Conservation (phyloP, 805 yeast genomes). For the Pichia nanzhaoensis region DNA sequence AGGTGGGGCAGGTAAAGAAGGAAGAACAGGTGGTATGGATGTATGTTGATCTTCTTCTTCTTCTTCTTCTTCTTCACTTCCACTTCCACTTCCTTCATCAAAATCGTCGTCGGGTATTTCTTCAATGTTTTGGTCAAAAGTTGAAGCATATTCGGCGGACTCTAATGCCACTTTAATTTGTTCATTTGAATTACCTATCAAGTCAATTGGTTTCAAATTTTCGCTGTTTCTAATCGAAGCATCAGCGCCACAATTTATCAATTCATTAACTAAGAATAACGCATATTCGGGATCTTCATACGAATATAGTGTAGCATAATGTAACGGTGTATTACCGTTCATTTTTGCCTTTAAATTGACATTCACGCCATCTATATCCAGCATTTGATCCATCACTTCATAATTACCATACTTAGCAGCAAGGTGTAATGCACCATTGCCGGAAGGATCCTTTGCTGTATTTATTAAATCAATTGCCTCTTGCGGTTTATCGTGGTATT, state of each 20-base stretch:
- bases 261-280: conserved; percentile 63
- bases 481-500: conserved; percentile 28
- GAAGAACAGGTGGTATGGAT: background rate
- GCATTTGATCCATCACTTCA: conserved; percentile 73
- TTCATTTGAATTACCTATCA: conserved; percentile 45
- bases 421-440: conserved; percentile 75
- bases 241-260: conserved; percentile 89
- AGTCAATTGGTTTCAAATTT: conserved; percentile 70
- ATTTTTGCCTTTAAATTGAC: conserved; percentile 69
- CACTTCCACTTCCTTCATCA: conserved; percentile 23
- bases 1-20: background rate
- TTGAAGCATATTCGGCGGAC: conserved; percentile 74
- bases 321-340: conserved; percentile 86
- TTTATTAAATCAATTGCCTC: conserved; percentile 51
- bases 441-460: conserved; percentile 64
- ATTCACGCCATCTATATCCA: conserved; percentile 88
- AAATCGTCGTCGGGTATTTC: conserved; percentile 34
- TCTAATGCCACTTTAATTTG: conserved; percentile 59
- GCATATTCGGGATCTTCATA: conserved; percentile 83
- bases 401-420: conserved; percentile 78
- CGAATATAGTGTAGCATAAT: conserved; percentile 73
- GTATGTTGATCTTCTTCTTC: background rate
- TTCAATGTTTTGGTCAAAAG: conserved; percentile 32
- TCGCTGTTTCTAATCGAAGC: conserved; percentile 53
- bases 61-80: conserved; percentile 13